phyloP scores from a whole-genome alignment of 768 basidiomycete genomes.

The Termitomyces sp. region DNA sequence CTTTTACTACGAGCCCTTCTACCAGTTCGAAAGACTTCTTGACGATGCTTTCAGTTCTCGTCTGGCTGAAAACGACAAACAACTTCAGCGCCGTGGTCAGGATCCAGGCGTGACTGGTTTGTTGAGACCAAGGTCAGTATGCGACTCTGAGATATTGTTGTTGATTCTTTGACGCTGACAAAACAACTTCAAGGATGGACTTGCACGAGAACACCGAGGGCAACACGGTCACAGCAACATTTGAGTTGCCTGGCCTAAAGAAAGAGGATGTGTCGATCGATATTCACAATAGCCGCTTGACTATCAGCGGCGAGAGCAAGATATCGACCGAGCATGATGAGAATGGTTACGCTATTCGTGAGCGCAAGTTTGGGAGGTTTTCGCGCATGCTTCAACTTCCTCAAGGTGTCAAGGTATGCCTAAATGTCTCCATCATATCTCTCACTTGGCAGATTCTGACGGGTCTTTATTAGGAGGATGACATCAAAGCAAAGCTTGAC shows the following conservation, averaged over 20 bases:
- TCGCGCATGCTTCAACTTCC: constrained; percentile 43
- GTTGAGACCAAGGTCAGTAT: constrained; percentile 17
- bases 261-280: constrained; percentile 44
- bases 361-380: constrained; percentile 44
- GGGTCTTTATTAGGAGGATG: constrained; percentile 26
- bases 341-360: too few species aligned
- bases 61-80: not conserved
- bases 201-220: constrained; percentile 36
- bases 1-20: too few species aligned
- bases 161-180: too few species aligned
- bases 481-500: constrained; percentile 42
- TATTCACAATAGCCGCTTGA: constrained; percentile 36
- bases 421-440: not conserved
- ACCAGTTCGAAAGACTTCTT: constrained; percentile 38
- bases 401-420: constrained; percentile 37
- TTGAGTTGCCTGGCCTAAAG: constrained; percentile 51
- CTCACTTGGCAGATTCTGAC: not conserved
- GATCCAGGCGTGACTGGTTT: constrained; percentile 1
- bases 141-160: too few species aligned
- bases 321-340: constrained; percentile 26
- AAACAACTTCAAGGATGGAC: constrained; percentile 32
- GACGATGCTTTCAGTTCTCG: constrained; percentile 29
- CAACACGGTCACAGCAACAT: constrained; percentile 42
- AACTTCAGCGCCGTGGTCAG: constrained; percentile 6
- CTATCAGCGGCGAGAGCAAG: too few species aligned